Percentiles rank a stretch among this genome's conserved stretches.
These are phyloP conservation scores for Eucalyptus caleyi DNA, from an alignment of 345 rosid genomes.

Conservation along the genomic window DNA sequence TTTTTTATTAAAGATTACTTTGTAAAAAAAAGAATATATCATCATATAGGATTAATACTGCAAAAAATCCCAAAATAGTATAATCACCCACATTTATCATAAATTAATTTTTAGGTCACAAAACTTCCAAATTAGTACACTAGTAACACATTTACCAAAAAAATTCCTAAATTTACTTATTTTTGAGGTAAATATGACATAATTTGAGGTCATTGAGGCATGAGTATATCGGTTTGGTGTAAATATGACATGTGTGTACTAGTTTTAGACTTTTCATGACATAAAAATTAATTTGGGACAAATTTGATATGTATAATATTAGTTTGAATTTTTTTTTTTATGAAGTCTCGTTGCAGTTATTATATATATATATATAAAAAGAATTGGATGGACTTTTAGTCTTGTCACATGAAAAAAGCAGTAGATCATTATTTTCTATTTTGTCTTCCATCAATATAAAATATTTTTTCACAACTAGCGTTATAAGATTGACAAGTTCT, in stretches of 20 bases:
- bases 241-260: neutral
- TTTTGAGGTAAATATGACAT: neutral
- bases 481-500: neutral
- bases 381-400: neutral
- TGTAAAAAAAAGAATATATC: neutral
- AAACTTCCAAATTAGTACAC: neutral
- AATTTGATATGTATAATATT: neutral
- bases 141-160: fast-evolving
- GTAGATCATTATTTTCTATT: neutral
- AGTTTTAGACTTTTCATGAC: neutral
- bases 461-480: neutral
- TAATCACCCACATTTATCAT: neutral
- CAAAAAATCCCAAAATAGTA: neutral
- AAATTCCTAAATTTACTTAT: neutral
- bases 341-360: neutral
- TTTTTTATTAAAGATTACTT: neutral
- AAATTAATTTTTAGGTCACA: neutral
- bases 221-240: neutral
- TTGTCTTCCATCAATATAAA: neutral
- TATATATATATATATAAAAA: neutral
- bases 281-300: neutral
- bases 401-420: neutral
- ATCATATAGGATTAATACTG: no score
- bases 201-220: neutral
- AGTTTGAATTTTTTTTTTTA: neutral